Conservation (phyloP, 2,329 filamentous ascomycete genomes). For the Exophiala sp. region DNA sequence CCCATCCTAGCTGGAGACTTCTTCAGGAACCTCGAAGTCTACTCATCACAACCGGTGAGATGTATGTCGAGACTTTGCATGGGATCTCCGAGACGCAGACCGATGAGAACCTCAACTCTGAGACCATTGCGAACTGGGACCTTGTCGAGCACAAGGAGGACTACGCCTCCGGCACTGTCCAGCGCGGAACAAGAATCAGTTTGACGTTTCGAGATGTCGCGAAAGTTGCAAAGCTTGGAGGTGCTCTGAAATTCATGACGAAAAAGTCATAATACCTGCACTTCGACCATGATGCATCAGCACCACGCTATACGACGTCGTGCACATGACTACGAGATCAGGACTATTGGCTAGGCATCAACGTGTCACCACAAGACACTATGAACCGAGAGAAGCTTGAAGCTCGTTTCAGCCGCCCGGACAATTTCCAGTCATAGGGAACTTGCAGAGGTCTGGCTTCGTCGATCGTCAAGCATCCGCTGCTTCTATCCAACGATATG, state of each 20-base stretch:
- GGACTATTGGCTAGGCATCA: no score
- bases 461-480: no score
- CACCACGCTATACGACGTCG: no score
- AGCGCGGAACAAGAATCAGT: constrained; percentile 54
- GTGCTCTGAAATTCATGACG: constrained; percentile 30
- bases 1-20: constrained; percentile 52
- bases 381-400: no score
- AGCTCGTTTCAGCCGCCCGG: no score
- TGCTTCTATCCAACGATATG: no score
- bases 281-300: background rate
- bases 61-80: constrained; percentile 58
- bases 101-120: constrained; percentile 59
- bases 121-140: constrained; percentile 55
- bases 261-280: constrained; percentile 8
- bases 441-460: no score
- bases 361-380: no score
- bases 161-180: constrained; percentile 42
- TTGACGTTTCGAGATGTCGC: constrained; percentile 78
- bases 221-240: constrained; percentile 71
- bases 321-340: no score
- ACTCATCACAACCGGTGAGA: constrained; percentile 52
- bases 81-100: constrained; percentile 54
- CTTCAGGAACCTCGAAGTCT: constrained; percentile 79
- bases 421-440: no score
- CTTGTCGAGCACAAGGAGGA: constrained; percentile 45